Conservation (phyloP, 2,329 filamentous ascomycete genomes). For the Aspergillus niger region DNA sequence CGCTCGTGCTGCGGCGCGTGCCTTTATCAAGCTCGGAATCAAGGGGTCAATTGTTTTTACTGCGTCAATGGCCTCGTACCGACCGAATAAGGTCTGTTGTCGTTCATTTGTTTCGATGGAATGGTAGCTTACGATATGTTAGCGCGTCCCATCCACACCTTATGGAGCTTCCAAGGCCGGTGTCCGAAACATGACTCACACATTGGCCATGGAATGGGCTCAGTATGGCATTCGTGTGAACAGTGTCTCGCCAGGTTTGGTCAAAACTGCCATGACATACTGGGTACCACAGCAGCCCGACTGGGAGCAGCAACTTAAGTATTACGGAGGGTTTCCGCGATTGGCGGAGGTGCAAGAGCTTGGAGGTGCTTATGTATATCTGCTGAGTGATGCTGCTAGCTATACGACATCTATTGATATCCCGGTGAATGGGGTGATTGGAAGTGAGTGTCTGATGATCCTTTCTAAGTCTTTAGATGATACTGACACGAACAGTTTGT, state of each 20-base stretch:
- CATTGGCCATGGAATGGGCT: slow-evolving; percentile 70
- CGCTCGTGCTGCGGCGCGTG: slow-evolving; percentile 45
- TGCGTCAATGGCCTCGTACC: slow-evolving; percentile 46
- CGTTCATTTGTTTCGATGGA: not conserved
- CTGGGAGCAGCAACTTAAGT: slow-evolving; percentile 56
- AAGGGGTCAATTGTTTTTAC: slow-evolving; percentile 52
- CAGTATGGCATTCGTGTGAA: slow-evolving; percentile 69
- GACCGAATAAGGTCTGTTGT: slow-evolving; percentile 45
- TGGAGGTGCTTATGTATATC: slow-evolving; percentile 53
- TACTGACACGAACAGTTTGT: not conserved
- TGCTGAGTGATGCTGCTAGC: slow-evolving; percentile 50
- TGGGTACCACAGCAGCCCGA: slow-evolving; percentile 53
- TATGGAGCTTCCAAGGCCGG: slow-evolving; percentile 51
- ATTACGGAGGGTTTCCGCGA: slow-evolving; percentile 57
- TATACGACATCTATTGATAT: slow-evolving; percentile 55
- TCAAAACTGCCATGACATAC: slow-evolving; percentile 48
- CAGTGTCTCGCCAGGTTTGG: slow-evolving; percentile 47
- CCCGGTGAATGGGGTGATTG: slow-evolving; percentile 52
- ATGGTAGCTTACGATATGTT: not conserved
- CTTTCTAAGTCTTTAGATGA: rapidly evolving
- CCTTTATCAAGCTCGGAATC: slow-evolving; percentile 49
- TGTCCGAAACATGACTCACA: slow-evolving; percentile 48
- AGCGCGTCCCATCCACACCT: slow-evolving; percentile 39
- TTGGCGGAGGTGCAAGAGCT: slow-evolving; percentile 55
- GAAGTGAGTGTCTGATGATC: slow-evolving; percentile 27